Percentiles rank a stretch among this genome's conserved stretches.
Evolutionary conservation across 345 rosid genomes (phyloP).

Genomic region (Triadica sebifera): DNA sequence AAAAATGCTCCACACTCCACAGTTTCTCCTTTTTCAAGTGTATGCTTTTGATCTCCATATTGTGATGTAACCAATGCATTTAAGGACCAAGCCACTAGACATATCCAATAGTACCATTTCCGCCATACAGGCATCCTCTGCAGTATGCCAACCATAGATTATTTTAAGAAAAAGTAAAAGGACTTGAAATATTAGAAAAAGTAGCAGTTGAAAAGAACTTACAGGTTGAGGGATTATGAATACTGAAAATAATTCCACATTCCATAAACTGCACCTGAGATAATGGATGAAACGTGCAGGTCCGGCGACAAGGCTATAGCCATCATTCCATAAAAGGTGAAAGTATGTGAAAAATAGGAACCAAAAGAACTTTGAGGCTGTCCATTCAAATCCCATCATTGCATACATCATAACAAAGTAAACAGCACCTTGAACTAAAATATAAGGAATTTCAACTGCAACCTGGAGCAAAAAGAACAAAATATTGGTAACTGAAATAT

Average conservation of each 20-base stretch:
- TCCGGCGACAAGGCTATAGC: neutral
- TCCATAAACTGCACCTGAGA: neutral
- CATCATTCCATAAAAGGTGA: slow-evolving; percentile 7
- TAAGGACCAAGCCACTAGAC: slow-evolving; percentile 39
- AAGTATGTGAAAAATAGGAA: slow-evolving; percentile 1
- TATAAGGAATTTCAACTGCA: neutral
- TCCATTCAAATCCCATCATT: slow-evolving; percentile 1
- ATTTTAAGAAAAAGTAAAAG: neutral
- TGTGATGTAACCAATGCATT: slow-evolving; percentile 40
- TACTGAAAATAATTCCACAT: slow-evolving; percentile 3
- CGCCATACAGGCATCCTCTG: slow-evolving; percentile 49
- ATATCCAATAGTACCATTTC: slow-evolving; percentile 46
- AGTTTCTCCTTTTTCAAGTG: slow-evolving; percentile 19
- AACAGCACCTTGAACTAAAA: neutral
- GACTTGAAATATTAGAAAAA: neutral
- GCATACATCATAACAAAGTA: neutral
- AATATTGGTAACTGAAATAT: neutral
- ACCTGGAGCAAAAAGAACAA: neutral
- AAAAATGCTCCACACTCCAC: slow-evolving; percentile 28
- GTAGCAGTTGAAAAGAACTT: neutral
- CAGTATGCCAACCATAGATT: neutral
- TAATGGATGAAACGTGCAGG: neutral
- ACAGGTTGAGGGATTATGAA: slow-evolving; percentile 2
- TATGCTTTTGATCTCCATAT: slow-evolving; percentile 30
- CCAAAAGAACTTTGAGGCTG: neutral